A percentile compares a stretch with the other conserved stretches of the same genome.
phyloP scores from a whole-genome alignment of 805 yeast genomes.

The Starmerella potacharoeniae region DNA sequence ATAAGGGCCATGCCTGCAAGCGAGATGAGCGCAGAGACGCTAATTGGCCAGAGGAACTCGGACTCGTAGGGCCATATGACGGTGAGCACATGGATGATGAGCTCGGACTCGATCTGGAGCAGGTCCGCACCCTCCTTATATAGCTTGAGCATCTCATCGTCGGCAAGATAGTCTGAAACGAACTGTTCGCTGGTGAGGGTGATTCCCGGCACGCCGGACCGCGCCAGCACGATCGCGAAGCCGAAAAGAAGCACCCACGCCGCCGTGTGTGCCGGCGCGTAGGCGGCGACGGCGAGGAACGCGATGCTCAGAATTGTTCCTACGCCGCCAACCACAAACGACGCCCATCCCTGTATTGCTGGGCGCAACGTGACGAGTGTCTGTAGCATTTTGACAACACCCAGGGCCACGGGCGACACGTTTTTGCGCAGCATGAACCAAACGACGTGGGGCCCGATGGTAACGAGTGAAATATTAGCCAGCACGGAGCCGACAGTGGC shows the following conservation, averaged over 20 bases:
- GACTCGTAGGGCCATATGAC: conserved; percentile 13
- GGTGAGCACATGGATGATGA: conserved; percentile 12
- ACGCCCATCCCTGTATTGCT: neutral
- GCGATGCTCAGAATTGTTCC: conserved; percentile 5
- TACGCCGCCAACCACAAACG: conserved; percentile 1
- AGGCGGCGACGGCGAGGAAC: neutral
- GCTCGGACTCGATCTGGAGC: conserved; percentile 12
- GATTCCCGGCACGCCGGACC: conserved; percentile 18
- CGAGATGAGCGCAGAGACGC: conserved; percentile 10
- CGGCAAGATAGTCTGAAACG: conserved; percentile 16
- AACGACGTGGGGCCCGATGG: conserved; percentile 20
- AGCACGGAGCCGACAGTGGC: conserved; percentile 19
- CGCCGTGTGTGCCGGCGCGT: no score
- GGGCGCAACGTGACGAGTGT: conserved; percentile 14
- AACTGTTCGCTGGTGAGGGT: conserved; percentile 10
- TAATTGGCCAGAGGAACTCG: conserved; percentile 14
- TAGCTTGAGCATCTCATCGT: conserved; percentile 17
- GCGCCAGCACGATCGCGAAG: conserved; percentile 12
- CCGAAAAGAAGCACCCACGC: conserved; percentile 8
- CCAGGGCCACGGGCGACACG: conserved; percentile 10
- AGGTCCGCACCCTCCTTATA: conserved; percentile 13
- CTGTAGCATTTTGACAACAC: conserved; percentile 17
- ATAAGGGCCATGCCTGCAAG: conserved; percentile 12
- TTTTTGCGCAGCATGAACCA: conserved; percentile 16
- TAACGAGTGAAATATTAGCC: conserved; percentile 16